Evolutionary conservation across 495 filamentous ascomycete species (phyloP).

Genomic region (Saxophila tyrrhenica): DNA sequence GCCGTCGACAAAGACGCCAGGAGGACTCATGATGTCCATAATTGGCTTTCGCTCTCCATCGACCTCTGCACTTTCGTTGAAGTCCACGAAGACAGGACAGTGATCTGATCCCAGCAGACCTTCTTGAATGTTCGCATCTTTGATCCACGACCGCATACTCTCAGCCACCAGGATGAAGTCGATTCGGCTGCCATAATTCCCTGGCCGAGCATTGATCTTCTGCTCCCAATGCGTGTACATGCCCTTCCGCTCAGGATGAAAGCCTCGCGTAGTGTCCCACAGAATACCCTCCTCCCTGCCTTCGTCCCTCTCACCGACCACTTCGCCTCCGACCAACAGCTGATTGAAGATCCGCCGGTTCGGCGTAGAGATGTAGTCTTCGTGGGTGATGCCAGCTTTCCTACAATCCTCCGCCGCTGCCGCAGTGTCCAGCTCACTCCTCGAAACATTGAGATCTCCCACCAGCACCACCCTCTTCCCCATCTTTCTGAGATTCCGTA

Average conservation of each 20-base stretch:
- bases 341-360: constrained; percentile 81
- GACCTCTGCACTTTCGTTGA: constrained; percentile 50
- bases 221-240: constrained; percentile 98
- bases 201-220: constrained; percentile 74
- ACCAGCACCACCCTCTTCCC: constrained; percentile 76
- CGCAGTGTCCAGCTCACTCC: constrained; percentile 62
- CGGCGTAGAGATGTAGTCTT: constrained; percentile 61
- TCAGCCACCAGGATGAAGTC: constrained; percentile 84
- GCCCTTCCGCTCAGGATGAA: constrained; percentile 64
- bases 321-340: constrained; percentile 58
- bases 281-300: constrained; percentile 64
- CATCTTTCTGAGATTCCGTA: constrained; percentile 69
- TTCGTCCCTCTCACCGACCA: constrained; percentile 57
- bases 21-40: constrained; percentile 68
- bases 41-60: constrained; percentile 44
- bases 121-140: constrained; percentile 86
- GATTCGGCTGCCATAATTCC: constrained; percentile 82
- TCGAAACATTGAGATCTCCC: constrained; percentile 83
- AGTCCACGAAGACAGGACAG: constrained; percentile 79
- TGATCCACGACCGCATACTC: constrained; percentile 74
- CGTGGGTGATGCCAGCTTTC: constrained; percentile 53
- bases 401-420: constrained; percentile 54
- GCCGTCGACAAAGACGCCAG: constrained; percentile 62
- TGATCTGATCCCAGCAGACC: constrained; percentile 94
- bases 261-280: constrained; percentile 75